phyloP scores from a whole-genome alignment of 2,329 filamentous ascomycete species.

The Stachybotrys echinatus region DNA sequence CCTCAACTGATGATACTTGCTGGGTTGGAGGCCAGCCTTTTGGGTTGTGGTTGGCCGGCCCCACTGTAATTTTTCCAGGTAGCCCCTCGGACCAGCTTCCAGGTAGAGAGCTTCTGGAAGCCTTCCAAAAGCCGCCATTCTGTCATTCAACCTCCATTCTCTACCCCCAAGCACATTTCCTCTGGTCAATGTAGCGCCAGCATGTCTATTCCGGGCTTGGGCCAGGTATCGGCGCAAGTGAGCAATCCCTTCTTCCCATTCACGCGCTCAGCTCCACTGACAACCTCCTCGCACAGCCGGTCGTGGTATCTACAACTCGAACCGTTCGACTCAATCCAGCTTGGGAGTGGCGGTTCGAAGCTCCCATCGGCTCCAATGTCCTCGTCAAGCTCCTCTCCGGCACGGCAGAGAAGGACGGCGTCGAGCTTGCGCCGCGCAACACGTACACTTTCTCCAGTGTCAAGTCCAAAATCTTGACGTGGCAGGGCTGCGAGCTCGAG shows the following conservation, averaged over 20 bases:
- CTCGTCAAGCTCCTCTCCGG: constrained; percentile 65
- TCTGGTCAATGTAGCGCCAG: constrained; percentile 23
- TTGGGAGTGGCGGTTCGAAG: constrained; percentile 76
- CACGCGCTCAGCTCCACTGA: constrained; percentile 2
- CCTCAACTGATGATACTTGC: too few species aligned
- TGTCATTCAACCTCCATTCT: constrained; percentile 6
- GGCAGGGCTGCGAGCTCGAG: constrained; percentile 84
- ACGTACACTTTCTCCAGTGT: constrained; percentile 75
- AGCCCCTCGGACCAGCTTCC: too few species aligned
- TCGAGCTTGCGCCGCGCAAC: constrained; percentile 78
- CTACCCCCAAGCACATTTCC: constrained; percentile 10
- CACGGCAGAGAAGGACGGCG: constrained; percentile 89
- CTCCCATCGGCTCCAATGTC: constrained; percentile 43
- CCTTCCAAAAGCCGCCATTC: constrained; percentile 13
- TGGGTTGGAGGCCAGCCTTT: too few species aligned
- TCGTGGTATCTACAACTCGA: constrained; percentile 32
- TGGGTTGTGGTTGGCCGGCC: too few species aligned
- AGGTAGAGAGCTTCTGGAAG: constrained; percentile 20
- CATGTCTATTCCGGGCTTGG: constrained; percentile 73
- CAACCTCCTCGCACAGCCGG: constrained; percentile 18
- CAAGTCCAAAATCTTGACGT: constrained; percentile 87
- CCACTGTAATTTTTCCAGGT: too few species aligned
- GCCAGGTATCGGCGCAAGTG: constrained; percentile 59
- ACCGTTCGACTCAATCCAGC: constrained; percentile 52
- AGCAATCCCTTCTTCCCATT: constrained; percentile 12